Base-by-base conservation (phyloP, 2,329 filamentous ascomycete genomes). In the Polychaeton citri region DNA sequence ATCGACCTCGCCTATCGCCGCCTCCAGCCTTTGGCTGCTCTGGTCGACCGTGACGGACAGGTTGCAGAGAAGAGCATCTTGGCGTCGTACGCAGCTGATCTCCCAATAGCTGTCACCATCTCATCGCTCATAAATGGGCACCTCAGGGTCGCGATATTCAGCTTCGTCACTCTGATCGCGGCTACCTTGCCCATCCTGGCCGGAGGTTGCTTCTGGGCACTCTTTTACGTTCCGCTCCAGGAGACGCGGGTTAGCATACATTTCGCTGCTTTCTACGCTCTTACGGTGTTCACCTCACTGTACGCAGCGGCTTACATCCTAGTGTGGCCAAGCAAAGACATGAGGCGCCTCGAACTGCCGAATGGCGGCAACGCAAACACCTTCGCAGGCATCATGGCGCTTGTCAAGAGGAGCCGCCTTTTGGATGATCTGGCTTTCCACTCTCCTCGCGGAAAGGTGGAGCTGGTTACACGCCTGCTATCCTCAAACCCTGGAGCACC, bases 311-410 rank as follows among this genome's bases (percentile, higher is more conserved):
- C 9, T 64, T 88, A 39, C 53, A 72, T 79, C 83, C n/a, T 71
- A 87, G 35, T 72, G 72, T 30, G 73, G 90, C 50, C 71, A 85
- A 3, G 33, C 26, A 21, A 36, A 34, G 12, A 40, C 42, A 19
- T 38, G 40, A 33, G 38, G 37, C 34, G 58, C 87, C 17, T 88
- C 81, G 59, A 34, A 52, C 48, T 34, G 36, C 72, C 5, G 61
- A 84, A 38, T 61, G 81, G 79, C 0, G 61, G 65, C 9, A 85
- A 92, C 53, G 76, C 82, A 28, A 72, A 69, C 41, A 83, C 72
- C 32, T 66, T 92, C 13, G 81, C 81, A 1, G 84, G 87, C 53
- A 66, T 87, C 16, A 71, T 92, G 46, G 79, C 76, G 51, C 87
- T 88, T 54, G 66, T 88, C 30, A 76, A 82, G 40, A 77, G 79